Percentiles rank a stretch among this genome's conserved stretches.
Conservation (phyloP, 208 protist genomes). For the Acanthamoeba castellanii region DNA sequence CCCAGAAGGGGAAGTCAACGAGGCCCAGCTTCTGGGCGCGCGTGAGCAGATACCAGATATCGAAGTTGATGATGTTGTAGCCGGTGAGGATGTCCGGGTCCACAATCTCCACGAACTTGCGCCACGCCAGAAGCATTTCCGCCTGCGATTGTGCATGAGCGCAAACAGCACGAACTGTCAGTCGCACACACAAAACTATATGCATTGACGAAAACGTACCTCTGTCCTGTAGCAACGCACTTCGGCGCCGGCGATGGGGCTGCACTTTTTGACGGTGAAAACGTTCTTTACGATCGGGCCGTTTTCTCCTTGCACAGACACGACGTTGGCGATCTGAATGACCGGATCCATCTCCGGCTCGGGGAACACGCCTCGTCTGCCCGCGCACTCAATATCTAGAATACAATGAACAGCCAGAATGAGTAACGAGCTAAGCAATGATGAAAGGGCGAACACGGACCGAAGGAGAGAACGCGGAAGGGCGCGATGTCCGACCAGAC, state of each 20-base stretch:
- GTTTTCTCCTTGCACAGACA: constrained; percentile 90
- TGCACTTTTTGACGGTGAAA: constrained; percentile 97
- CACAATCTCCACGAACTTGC: constrained; percentile 90
- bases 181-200: neutral
- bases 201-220: neutral
- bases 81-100: constrained; percentile 93
- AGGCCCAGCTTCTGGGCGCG: constrained; percentile 93
- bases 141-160: constrained; percentile 68
- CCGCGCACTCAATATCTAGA: constrained; percentile 98
- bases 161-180: neutral
- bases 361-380: constrained; percentile 98
- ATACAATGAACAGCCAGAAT: neutral
- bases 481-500: constrained; percentile 97
- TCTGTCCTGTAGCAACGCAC: constrained; percentile 88
- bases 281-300: constrained; percentile 89
- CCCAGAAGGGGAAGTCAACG: constrained; percentile 70
- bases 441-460: constrained; percentile 78
- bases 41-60: constrained; percentile 99
- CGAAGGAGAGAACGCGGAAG: constrained; percentile 98
- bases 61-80: constrained; percentile 99
- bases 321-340: constrained; percentile 99
- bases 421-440: neutral
- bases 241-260: constrained; percentile 95
- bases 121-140: constrained; percentile 88
- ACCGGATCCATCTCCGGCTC: constrained; percentile 98